Evolutionary conservation across 139 green algal species (phyloP).

Genomic region (Chlamydomonas sphaeroides): DNA sequence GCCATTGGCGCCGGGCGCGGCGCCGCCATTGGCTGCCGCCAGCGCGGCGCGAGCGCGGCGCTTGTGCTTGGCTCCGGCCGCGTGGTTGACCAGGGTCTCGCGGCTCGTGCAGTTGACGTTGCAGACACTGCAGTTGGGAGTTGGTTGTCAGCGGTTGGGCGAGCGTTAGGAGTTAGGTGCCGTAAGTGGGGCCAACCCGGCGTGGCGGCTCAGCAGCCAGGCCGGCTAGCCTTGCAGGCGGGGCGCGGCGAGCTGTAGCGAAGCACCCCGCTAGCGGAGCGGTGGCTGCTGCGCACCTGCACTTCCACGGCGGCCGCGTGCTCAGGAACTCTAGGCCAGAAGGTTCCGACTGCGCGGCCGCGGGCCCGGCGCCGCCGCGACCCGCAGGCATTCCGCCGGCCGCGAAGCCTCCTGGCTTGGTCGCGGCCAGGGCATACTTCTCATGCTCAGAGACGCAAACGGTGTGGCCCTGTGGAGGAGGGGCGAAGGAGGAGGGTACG

Average conservation of each 20-base stretch:
- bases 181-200: too few species aligned
- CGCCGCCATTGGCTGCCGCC: slow-evolving; percentile 38
- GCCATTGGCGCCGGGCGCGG: neutral
- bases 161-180: neutral
- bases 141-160: neutral
- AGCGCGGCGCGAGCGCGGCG: slow-evolving; percentile 60
- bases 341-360: slow-evolving; percentile 36
- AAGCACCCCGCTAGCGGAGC: too few species aligned
- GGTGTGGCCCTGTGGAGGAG: slow-evolving; percentile 73
- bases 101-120: slow-evolving; percentile 89
- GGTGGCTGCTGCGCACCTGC: slow-evolving; percentile 65
- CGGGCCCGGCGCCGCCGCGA: neutral
- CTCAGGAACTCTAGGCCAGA: slow-evolving; percentile 77
- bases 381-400: slow-evolving; percentile 58
- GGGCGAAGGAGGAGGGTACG: too few species aligned
- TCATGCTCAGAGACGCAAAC: slow-evolving; percentile 92
- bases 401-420: slow-evolving; percentile 91
- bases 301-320: slow-evolving; percentile 81
- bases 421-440: slow-evolving; percentile 92
- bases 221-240: too few species aligned
- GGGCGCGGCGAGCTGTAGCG: too few species aligned
- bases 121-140: slow-evolving; percentile 79
- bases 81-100: slow-evolving; percentile 87
- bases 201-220: too few species aligned
- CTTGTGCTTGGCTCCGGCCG: slow-evolving; percentile 86